Percentiles rank a stretch among this genome's conserved stretches.
phyloP scores from a whole-genome alignment of 1,284 basidiomycete genomes.

The Ceratorhiza oryzae-sativae region DNA sequence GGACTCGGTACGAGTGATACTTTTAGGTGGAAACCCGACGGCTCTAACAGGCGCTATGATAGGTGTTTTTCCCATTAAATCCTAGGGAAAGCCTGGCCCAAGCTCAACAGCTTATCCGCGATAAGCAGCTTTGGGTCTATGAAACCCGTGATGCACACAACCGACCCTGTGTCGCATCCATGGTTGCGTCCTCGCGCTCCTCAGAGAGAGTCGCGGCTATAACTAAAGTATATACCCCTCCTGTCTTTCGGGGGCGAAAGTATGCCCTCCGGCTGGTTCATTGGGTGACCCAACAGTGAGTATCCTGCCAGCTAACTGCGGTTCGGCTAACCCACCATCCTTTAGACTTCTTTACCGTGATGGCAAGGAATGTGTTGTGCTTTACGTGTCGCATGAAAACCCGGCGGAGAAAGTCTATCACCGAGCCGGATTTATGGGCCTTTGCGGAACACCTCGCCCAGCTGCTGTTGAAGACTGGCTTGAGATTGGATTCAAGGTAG shows the following conservation, averaged over 20 bases:
- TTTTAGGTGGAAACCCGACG: neutral
- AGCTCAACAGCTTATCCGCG: slow-evolving; percentile 59
- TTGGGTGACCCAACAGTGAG: slow-evolving; percentile 50
- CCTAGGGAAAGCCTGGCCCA: slow-evolving; percentile 58
- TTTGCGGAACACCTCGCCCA: slow-evolving; percentile 51
- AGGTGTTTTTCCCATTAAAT: slow-evolving; percentile 58
- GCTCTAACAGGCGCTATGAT: neutral
- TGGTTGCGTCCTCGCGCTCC: slow-evolving; percentile 68
- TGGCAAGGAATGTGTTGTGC: slow-evolving; percentile 51
- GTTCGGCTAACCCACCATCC: neutral
- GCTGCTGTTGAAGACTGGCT: slow-evolving; percentile 60
- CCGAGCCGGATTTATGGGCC: slow-evolving; percentile 65
- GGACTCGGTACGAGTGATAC: slow-evolving; percentile 56
- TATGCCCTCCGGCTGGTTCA: slow-evolving; percentile 66
- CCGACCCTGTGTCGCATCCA: slow-evolving; percentile 61
- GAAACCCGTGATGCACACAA: slow-evolving; percentile 49
- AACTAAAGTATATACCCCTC: slow-evolving; percentile 69
- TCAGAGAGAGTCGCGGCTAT: slow-evolving; percentile 62
- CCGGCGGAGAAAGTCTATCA: slow-evolving; percentile 62
- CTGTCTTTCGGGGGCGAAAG: slow-evolving; percentile 57
- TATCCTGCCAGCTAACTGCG: neutral
- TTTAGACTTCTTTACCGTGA: slow-evolving; percentile 51
- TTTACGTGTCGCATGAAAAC: slow-evolving; percentile 65
- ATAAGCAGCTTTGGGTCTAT: slow-evolving; percentile 67
- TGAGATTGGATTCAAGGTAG: slow-evolving; percentile 66